These are phyloP conservation scores for Handroanthus guayacan DNA, from an alignment of 257 asterid genomes.

Conservation along the genomic window DNA sequence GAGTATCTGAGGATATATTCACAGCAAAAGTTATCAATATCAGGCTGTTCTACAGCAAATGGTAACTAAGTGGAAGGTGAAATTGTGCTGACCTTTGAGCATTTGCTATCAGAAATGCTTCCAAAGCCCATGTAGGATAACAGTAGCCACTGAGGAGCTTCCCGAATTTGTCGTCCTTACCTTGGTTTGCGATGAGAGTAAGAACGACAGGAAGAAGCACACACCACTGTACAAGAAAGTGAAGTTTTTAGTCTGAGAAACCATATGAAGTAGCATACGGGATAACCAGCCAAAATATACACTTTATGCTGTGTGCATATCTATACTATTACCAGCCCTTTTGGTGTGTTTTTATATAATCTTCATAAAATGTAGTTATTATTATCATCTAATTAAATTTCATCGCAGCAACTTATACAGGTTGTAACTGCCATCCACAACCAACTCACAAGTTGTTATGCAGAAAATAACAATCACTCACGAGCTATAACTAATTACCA, in stretches of 20 bases:
- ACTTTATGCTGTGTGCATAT: no score
- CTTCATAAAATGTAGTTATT: no score
- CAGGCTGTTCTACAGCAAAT: not conserved
- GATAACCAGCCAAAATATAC: not conserved
- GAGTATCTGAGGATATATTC: slow-evolving; percentile 45
- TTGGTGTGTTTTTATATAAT: no score
- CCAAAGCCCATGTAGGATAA: slow-evolving; percentile 94
- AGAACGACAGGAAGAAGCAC: slow-evolving; percentile 96
- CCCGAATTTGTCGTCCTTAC: slow-evolving; percentile 62
- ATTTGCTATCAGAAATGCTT: slow-evolving; percentile 85
- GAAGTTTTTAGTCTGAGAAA: not conserved
- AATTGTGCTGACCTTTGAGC: slow-evolving; percentile 75
- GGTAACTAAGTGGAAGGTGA: not conserved
- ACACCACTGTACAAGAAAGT: slow-evolving; percentile 72
- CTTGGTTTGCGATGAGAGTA: slow-evolving; percentile 85
- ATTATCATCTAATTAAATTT: no score
- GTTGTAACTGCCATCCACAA: no score
- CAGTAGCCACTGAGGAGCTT: slow-evolving; percentile 57
- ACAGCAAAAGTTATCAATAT: not conserved
- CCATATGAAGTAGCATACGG: not conserved
- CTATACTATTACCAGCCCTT: no score
- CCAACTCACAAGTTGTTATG: no score
- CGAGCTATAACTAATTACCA: no score
- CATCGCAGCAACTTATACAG: no score
- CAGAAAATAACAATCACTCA: no score